These are phyloP conservation scores for Cercophora scortea DNA, from an alignment of 495 filamentous ascomycete genomes.

Conservation along the genomic window DNA sequence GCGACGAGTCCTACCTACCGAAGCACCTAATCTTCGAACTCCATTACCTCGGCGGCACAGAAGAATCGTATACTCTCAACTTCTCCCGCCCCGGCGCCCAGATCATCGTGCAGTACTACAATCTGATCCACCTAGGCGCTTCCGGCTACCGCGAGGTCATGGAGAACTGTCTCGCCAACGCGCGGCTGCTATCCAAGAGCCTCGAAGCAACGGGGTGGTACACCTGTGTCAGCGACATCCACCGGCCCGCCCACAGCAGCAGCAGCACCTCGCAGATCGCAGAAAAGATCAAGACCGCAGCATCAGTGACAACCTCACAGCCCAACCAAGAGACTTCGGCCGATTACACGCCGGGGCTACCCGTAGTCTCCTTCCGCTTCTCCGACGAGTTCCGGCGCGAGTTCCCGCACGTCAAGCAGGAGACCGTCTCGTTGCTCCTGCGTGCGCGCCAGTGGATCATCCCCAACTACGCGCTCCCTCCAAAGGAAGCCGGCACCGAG, in stretches of 20 bases:
- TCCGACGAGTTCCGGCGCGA: constrained; percentile 53
- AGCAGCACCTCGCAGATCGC: neutral
- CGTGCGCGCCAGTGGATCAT: constrained; percentile 69
- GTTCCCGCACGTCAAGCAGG: constrained; percentile 60
- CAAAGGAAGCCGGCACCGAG: constrained; percentile 53
- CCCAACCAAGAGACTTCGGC: constrained; percentile 42
- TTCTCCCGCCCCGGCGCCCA: constrained; percentile 68
- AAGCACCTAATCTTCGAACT: constrained; percentile 66
- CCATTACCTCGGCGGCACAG: constrained; percentile 68
- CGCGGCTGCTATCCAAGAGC: constrained; percentile 57
- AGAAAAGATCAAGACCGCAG: constrained; percentile 10
- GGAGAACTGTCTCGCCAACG: constrained; percentile 65
- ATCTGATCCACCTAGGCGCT: constrained; percentile 66
- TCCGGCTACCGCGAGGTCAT: constrained; percentile 58
- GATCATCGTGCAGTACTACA: constrained; percentile 69
- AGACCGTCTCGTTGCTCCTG: constrained; percentile 54
- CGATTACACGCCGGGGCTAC: constrained; percentile 59
- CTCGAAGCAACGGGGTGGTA: constrained; percentile 66
- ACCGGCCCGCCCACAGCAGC: constrained; percentile 33
- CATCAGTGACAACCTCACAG: neutral
- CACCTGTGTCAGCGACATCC: constrained; percentile 61
- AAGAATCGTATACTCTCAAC: constrained; percentile 67
- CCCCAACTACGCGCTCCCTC: constrained; percentile 66
- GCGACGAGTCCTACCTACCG: constrained; percentile 60
- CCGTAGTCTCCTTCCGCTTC: constrained; percentile 64